phyloP scores from a whole-genome alignment of 108 stramenopile genomes.

The Cyclostephanos tholiformis region DNA sequence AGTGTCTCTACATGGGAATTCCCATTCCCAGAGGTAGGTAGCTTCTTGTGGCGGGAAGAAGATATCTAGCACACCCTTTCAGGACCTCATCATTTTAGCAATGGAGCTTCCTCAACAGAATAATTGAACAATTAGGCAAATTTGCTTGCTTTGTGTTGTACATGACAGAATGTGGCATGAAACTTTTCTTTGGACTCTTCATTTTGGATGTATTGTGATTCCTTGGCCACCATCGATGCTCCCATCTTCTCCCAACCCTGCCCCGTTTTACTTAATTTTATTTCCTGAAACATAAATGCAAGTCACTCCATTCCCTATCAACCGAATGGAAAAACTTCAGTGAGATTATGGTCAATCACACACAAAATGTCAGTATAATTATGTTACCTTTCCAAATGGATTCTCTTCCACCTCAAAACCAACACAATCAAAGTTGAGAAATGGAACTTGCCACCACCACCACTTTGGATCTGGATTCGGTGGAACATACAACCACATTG shows the following conservation, averaged over 20 bases:
- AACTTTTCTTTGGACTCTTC: conserved; percentile 43
- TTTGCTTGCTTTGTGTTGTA: conserved; percentile 29
- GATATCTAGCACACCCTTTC: too few species aligned
- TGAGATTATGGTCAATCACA: conserved; percentile 22
- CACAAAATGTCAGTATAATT: conserved; percentile 25
- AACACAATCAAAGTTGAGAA: background rate
- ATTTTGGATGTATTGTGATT: conserved; percentile 27
- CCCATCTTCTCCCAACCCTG: conserved; percentile 30
- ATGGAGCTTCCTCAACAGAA: conserved; percentile 22
- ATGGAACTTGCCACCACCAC: background rate
- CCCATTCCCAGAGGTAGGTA: too few species aligned
- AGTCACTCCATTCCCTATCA: conserved; percentile 46
- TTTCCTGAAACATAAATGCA: conserved; percentile 42
- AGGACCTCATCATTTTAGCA: conserved; percentile 17
- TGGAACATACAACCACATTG: background rate
- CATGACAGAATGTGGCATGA: conserved; percentile 47
- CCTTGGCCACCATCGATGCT: conserved; percentile 39
- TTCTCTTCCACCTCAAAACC: conserved; percentile 25
- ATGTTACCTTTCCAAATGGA: conserved; percentile 29
- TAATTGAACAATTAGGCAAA: conserved; percentile 41
- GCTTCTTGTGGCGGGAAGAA: too few species aligned
- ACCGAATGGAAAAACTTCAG: background rate
- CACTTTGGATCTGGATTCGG: too few species aligned
- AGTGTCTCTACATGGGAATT: too few species aligned
- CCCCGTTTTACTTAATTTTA: conserved; percentile 5